Evolutionary conservation across 108 stramenopile genomes (phyloP).

Genomic region (Nitzschia palea): DNA sequence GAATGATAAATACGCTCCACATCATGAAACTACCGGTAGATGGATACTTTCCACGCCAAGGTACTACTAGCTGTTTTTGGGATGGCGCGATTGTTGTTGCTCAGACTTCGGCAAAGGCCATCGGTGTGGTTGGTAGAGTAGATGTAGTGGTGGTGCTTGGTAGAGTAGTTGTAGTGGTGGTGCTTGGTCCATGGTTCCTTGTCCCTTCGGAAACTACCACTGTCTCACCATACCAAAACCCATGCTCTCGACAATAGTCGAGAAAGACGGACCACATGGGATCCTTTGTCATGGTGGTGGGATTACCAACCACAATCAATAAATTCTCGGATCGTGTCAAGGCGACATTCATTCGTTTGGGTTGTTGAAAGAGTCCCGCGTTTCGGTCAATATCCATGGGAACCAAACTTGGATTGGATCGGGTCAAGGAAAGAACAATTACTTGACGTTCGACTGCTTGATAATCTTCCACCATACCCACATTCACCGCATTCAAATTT

Average conservation of each 20-base stretch:
- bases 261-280: conserved; percentile 62
- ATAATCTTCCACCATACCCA: conserved; percentile 75
- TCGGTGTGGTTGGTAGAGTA: no score
- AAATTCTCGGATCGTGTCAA: conserved; percentile 67
- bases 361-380: conserved; percentile 62
- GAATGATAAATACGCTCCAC: no score
- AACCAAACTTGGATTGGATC: conserved; percentile 52
- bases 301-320: conserved; percentile 73
- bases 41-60: no score
- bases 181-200: no score
- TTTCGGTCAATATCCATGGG: conserved; percentile 43
- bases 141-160: no score
- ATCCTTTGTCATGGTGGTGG: conserved; percentile 56
- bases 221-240: conserved; percentile 61
- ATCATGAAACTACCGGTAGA: no score
- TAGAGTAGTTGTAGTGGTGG: no score
- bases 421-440: conserved; percentile 65
- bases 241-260: conserved; percentile 63
- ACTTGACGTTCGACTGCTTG: conserved; percentile 76
- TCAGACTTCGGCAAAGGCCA: no score
- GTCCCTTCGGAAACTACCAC: no score
- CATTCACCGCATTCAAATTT: conserved; percentile 53
- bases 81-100: no score
- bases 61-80: no score
- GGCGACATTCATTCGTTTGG: conserved; percentile 75